phyloP scores from a whole-genome alignment of 1,284 basidiomycete species.

The Xanthoconium separans region DNA sequence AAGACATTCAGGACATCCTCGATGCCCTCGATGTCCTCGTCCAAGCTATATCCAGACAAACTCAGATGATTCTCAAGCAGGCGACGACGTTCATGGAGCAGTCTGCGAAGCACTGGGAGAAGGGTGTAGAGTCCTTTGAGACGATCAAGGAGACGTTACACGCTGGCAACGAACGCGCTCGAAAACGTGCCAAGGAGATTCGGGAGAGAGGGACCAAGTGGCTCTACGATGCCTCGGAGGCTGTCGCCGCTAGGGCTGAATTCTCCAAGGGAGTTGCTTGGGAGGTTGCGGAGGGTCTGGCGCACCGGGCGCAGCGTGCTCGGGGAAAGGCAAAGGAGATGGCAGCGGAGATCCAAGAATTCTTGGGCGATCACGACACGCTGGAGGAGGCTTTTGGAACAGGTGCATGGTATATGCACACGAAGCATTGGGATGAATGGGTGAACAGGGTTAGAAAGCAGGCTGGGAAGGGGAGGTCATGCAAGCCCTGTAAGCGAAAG shows the following conservation, averaged over 20 bases:
- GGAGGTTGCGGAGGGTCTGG: constrained; percentile 30
- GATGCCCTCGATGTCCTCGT: constrained; percentile 62
- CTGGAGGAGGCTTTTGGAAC: constrained; percentile 18
- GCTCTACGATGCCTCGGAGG: constrained; percentile 40
- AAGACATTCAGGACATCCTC: constrained; percentile 57
- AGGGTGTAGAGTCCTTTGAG: constrained; percentile 24
- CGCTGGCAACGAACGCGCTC: constrained; percentile 55
- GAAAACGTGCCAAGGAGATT: constrained; percentile 55
- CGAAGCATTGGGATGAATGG: constrained; percentile 26
- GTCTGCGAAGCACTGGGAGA: constrained; percentile 42
- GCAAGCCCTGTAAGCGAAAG: constrained; percentile 18
- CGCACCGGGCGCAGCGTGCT: constrained; percentile 42
- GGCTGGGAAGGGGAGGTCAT: constrained; percentile 9
- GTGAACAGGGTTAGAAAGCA: constrained; percentile 5
- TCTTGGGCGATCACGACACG: constrained; percentile 23
- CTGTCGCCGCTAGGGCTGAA: constrained; percentile 38
- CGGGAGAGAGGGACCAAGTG: constrained; percentile 45
- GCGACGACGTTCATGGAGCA: constrained; percentile 45
- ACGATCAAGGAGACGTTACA: constrained; percentile 42
- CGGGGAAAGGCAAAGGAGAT: constrained; percentile 48
- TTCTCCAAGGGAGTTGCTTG: constrained; percentile 49
- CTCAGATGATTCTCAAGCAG: constrained; percentile 36
- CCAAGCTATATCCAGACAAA: constrained; percentile 45
- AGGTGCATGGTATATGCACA: constrained; percentile 16
- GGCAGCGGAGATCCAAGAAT: constrained; percentile 29